Conservation (phyloP, 495 filamentous ascomycete genomes). For the Xylaria palmicola region DNA sequence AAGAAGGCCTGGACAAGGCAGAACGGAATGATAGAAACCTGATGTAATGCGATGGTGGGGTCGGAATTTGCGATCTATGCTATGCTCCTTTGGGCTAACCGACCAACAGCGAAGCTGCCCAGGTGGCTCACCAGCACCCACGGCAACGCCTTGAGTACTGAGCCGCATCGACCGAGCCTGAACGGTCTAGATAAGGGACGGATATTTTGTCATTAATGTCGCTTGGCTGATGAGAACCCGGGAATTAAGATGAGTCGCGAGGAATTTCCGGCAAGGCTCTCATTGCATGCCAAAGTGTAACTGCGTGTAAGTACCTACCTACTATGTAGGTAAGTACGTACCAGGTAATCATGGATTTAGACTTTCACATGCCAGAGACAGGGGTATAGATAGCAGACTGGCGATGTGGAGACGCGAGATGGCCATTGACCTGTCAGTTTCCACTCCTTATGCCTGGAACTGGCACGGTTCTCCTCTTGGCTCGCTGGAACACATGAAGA, state of each 20-base stretch:
- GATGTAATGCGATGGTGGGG: constrained; percentile 6
- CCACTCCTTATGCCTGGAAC: background rate
- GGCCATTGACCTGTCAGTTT: background rate
- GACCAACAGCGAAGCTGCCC: too few species aligned
- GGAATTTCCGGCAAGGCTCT: too few species aligned
- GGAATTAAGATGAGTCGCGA: background rate
- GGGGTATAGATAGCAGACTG: constrained; percentile 13
- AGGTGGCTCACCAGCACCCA: too few species aligned
- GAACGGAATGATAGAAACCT: constrained; percentile 3
- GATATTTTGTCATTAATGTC: too few species aligned
- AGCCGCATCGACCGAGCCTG: too few species aligned
- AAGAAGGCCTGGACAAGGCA: background rate
- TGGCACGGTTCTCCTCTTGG: background rate
- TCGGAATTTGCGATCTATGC: background rate
- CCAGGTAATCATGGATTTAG: background rate
- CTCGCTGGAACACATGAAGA: background rate
- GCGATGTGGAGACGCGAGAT: background rate
- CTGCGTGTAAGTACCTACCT: too few species aligned
- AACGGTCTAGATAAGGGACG: too few species aligned
- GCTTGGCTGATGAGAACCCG: background rate
- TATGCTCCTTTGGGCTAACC: too few species aligned
- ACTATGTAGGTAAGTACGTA: background rate
- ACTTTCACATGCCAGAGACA: constrained; percentile 32
- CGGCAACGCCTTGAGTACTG: too few species aligned
- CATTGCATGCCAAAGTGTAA: too few species aligned